Base-by-base conservation (phyloP, 345 rosid species). In the Streptanthus diversifolius region DNA sequence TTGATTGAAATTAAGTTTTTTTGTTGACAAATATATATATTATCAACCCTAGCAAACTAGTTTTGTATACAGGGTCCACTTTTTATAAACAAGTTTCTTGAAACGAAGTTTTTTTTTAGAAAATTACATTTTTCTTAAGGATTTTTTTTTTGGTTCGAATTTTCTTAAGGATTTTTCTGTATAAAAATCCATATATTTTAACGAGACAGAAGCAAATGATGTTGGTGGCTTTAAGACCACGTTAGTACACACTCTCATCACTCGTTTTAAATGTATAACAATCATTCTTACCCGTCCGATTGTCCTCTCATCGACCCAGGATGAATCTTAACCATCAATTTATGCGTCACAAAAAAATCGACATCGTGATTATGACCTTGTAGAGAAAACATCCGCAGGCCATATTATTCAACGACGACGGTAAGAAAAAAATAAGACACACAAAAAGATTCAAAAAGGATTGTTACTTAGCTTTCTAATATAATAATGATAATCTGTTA, bases 211-310 rank as follows among this genome's bases (percentile, higher is more conserved):
- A 22, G 44, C 19, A 54, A 33, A 53, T 68, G 24, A 53, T 61
- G 7, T 57, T 43, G 51, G 79, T 75, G 40, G 58, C 32, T 52
- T 39, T 56, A 56, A 9, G 53, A 37, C 35, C 63, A 51, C 59
- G 67, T 57, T 68, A 60, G 55, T 75, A 32, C 61, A 61, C 39
- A 66, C 55, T 66, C 71, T 74, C 75, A 76, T 60, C 73, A 78
- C 66, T 71, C 78, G 37, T 77, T 82, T 51, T 59, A 57, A 29
- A 44, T 56, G 14, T 44, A 27, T 44, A 27, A 39, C 22, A 58
- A 62, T 75, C 41, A 70, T 70, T 59, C 32, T 19, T 67, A 70
- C 56, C 81, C 79, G 37, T 81, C 36, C 14, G 79, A 83, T 82
- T 44, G 17, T 43, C 48, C 56, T 35, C 18, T 37, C 29, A 55